Percentiles rank a stretch among this genome's conserved stretches.
Evolutionary conservation across 2,329 filamentous ascomycete genomes (phyloP).

Genomic region (Pseudonectria buxi): DNA sequence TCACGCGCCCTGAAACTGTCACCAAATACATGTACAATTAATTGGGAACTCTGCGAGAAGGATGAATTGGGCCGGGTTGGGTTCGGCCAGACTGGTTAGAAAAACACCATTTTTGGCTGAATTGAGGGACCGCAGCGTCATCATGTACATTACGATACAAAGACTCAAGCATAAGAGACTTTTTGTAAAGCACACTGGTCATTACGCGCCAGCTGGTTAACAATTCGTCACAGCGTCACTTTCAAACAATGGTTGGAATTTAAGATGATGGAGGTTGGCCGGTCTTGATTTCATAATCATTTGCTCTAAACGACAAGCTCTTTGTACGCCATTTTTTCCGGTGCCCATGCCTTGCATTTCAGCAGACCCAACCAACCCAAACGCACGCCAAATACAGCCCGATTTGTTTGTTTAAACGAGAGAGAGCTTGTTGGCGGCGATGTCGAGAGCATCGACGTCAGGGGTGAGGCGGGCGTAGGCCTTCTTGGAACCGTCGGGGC

Average conservation of each 20-base stretch:
- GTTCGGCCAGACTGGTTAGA: too few relatives aligned
- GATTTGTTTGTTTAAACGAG: slow-evolving; percentile 66
- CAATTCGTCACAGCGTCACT: too few relatives aligned
- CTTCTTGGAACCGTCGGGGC: slow-evolving; percentile 98
- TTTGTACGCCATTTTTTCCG: slow-evolving; percentile 30
- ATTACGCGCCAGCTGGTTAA: too few relatives aligned
- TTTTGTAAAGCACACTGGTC: too few relatives aligned
- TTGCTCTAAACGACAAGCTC: slow-evolving; percentile 29
- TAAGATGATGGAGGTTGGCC: slow-evolving; percentile 16
- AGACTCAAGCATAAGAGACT: too few relatives aligned
- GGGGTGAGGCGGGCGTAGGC: slow-evolving; percentile 91
- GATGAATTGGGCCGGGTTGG: too few relatives aligned
- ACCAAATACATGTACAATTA: too few relatives aligned
- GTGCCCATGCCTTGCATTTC: slow-evolving; percentile 31
- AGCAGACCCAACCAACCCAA: slow-evolving; percentile 32
- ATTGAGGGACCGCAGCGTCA: slow-evolving; percentile 2
- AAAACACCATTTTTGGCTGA: not conserved
- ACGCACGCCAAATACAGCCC: slow-evolving; percentile 9
- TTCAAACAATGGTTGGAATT: not conserved
- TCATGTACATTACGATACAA: slow-evolving; percentile 4
- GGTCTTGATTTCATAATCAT: slow-evolving; percentile 30
- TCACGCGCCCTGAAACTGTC: not conserved
- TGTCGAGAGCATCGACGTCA: slow-evolving; percentile 97
- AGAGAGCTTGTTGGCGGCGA: slow-evolving; percentile 96
- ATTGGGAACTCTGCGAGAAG: too few relatives aligned